Base-by-base conservation (phyloP, 257 asterid species). In the Solanum rostratum region DNA sequence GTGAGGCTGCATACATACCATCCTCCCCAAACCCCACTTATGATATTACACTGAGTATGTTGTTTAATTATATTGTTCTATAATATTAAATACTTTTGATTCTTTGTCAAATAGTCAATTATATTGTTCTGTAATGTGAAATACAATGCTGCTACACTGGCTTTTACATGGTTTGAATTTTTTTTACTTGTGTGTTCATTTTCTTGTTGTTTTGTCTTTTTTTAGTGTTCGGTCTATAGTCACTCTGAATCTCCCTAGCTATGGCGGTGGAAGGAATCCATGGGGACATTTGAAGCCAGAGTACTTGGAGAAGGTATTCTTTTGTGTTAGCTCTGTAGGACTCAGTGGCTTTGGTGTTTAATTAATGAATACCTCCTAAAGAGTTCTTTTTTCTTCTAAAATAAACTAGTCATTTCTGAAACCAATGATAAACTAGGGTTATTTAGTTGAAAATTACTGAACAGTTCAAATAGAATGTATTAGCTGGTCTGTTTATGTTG, bases 211-310 rank as follows among this genome's bases (percentile, higher is more conserved):
- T 65, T 81, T 78, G 24, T 55, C 83, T 78, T 78, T 27, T 53
- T 83, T 76, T 91, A 95, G 99, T 87, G 99, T 96, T 86, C 94
- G 99, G 90, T 96, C 98, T 46, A 73, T 96, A 20, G 99, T 96
- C 65, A 95, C 95, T 84, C 92, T 96, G 84, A 96, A 94, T 87
- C 99, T 95, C 82, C 98, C 98, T 45, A 95, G 97, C 91, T 95
- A 95, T 87, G 98, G 95, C 86, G 93, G 98, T 95, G 98, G 98
- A 87, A 91, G 98, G 90, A 92, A 95, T 90, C 97, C 98, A 41
- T 95, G 98, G 98, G 98, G 98, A 73, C 89, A 85, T 78, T 85
- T 95, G 90, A 93, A 93, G 90, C 97, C 97, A 82, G 87, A 92
- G 74, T 95, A 95, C 88, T 89, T 95, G 84, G 95, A 94, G 84